Percentiles rank a stretch among this genome's conserved stretches.
phyloP scores from a whole-genome alignment of 169 alveolate species.

The Amoebophrya sp. region DNA sequence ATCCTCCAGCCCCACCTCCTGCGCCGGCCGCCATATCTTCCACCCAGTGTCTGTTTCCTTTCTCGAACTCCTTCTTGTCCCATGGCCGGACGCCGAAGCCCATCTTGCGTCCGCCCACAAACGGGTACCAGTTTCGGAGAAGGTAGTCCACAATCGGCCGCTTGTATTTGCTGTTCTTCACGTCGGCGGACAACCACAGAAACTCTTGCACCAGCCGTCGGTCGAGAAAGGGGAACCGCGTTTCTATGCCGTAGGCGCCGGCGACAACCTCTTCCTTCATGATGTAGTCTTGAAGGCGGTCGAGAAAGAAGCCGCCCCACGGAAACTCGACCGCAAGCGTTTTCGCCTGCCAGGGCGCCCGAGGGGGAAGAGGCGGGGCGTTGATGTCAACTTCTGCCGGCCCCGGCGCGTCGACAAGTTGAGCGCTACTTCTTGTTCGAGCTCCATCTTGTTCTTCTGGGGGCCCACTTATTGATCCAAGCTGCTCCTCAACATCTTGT shows the following conservation, averaged over 20 bases:
- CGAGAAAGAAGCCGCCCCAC: background rate
- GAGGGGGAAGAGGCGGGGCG: background rate
- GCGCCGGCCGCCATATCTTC: too few relatives aligned
- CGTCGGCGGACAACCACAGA: background rate
- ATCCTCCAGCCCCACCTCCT: too few relatives aligned
- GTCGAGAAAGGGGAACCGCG: slow-evolving; percentile 3
- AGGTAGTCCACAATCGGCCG: background rate
- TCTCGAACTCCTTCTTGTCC: too few relatives aligned
- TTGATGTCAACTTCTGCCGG: background rate
- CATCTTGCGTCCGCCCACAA: background rate
- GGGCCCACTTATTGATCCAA: background rate
- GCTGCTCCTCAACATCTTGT: background rate
- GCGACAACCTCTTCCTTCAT: slow-evolving; percentile 10
- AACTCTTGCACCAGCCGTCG: slow-evolving; percentile 3
- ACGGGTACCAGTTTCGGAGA: background rate
- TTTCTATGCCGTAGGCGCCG: background rate
- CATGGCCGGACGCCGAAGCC: too few relatives aligned
- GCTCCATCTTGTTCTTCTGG: background rate
- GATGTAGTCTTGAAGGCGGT: background rate
- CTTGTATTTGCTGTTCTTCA: background rate
- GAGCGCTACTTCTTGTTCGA: background rate
- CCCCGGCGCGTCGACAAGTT: background rate
- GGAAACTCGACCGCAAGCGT: background rate
- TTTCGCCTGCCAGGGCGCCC: background rate
- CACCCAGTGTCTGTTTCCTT: too few relatives aligned